These are phyloP conservation scores for Populus hybrid DNA, from an alignment of 441 rosid genomes.

Conservation along the genomic window DNA sequence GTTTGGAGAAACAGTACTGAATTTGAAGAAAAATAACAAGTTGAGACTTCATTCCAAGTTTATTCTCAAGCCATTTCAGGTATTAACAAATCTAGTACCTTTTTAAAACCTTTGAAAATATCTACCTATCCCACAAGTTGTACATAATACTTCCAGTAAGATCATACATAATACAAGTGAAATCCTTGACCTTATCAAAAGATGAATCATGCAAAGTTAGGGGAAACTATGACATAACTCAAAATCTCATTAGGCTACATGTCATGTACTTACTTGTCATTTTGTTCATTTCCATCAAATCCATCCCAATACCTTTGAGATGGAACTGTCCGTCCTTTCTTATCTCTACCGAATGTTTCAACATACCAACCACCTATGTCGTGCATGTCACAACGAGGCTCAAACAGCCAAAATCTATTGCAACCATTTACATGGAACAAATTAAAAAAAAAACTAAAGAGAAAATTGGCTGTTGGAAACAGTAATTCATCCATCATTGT, in stretches of 20 bases:
- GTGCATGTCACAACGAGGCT: slow-evolving; percentile 88
- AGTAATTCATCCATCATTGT: neutral
- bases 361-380: slow-evolving; percentile 96
- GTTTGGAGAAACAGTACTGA: neutral
- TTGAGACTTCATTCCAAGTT: neutral
- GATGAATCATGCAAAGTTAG: neutral
- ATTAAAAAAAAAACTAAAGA: neutral
- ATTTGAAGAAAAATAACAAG: neutral
- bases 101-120: too few species aligned
- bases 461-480: neutral
- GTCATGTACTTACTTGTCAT: slow-evolving; percentile 57
- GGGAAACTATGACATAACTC: neutral
- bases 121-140: neutral
- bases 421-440: slow-evolving; percentile 7
- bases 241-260: neutral
- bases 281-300: slow-evolving; percentile 41
- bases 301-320: slow-evolving; percentile 85
- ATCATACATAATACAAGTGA: neutral
- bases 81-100: neutral
- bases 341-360: slow-evolving; percentile 86
- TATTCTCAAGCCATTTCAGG: neutral
- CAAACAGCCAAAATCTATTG: slow-evolving; percentile 92
- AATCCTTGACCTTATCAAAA: neutral
- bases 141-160: neutral
- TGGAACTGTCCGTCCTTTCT: slow-evolving; percentile 57